Evolutionary conservation across 2,329 filamentous ascomycete genomes (phyloP), one percentile per base, ranked within the genome.

Genomic region (Incumbomyces delicatus): DNA sequence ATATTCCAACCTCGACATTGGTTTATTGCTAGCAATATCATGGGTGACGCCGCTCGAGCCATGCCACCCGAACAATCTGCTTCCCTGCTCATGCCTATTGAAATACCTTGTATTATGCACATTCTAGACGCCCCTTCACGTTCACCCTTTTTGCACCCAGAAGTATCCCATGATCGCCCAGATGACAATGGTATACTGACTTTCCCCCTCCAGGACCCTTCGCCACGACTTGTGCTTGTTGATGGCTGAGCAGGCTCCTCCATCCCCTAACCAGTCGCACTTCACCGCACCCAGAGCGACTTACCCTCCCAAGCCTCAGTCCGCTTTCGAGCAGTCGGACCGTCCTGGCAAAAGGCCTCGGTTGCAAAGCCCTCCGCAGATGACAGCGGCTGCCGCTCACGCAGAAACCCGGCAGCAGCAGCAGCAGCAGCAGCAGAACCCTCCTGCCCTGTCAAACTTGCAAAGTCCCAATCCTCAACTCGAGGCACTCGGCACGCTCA

Each of bases 301-400:
- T 20, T 29, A 27, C 36, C 18, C 34, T 14, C 12, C 42, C 13
- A 37, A 38, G 16, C 16, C 18, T 29, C 18, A 27, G n/a, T 4
- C 14, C 14, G 42, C 27, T 22, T 45, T 45, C 20, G 55, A 55
- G 29, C 47, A 52, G 29, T 62, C 61, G 2, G 54, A 58, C 11
- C 46, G 53, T 29, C 61, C 67, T 38, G 65, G 63, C 32, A 63
- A 65, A 48, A 62, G 62, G 22, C 58, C 60, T 42, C 60, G 61
- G 30, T 58, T 62, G 12, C 55, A 65, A 35, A 56, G 63, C 34
- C 59, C 51, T 54, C 60, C 50, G 61, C 73, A 59, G 64, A 61
- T 58, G 55, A 66, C 57, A 64, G 71, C 59, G 75, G 84, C 64
- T 74, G 78, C 18, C n/a, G 52, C 54, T 14, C 67, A 80, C 46